Conservation (phyloP, 2,329 filamentous ascomycete species). For the Phaeosphaeriaceae sp. region DNA sequence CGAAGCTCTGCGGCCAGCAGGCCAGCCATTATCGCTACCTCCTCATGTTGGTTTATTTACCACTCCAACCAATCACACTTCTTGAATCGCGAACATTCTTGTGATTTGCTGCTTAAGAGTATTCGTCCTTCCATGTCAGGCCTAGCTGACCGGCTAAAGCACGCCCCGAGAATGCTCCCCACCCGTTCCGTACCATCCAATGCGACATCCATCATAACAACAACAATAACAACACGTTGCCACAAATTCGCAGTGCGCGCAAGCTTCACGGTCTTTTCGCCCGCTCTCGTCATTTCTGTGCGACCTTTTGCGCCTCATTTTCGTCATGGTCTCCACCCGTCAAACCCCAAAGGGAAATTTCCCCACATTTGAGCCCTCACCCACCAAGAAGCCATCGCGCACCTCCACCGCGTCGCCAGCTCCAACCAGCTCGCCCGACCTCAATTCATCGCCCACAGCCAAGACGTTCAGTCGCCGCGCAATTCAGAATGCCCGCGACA, state of each 20-base stretch:
- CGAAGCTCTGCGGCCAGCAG: background rate
- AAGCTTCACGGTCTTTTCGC: background rate
- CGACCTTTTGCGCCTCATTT: background rate
- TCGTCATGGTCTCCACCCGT: slow-evolving; percentile 50
- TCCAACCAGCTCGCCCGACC: slow-evolving; percentile 27
- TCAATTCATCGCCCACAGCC: slow-evolving; percentile 23
- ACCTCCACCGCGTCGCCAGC: slow-evolving; percentile 43
- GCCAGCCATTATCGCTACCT: background rate
- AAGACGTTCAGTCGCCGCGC: slow-evolving; percentile 33
- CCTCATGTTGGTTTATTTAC: background rate
- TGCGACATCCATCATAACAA: slow-evolving; percentile 11
- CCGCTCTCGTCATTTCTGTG: background rate
- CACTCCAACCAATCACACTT: background rate
- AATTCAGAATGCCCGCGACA: slow-evolving; percentile 20
- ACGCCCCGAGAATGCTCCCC: slow-evolving; percentile 8
- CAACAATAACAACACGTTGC: slow-evolving; percentile 6
- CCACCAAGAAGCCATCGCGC: slow-evolving; percentile 44
- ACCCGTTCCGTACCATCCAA: slow-evolving; percentile 5
- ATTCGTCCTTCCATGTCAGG: background rate
- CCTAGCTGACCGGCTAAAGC: slow-evolving; percentile 12
- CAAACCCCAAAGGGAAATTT: slow-evolving; percentile 46
- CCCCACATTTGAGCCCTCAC: slow-evolving; percentile 43
- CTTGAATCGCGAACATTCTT: background rate
- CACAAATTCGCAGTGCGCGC: background rate
- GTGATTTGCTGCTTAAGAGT: background rate